Evolutionary conservation across 108 stramenopile species (phyloP).

Genomic region (Cyclotella choctawhatcheeana): DNA sequence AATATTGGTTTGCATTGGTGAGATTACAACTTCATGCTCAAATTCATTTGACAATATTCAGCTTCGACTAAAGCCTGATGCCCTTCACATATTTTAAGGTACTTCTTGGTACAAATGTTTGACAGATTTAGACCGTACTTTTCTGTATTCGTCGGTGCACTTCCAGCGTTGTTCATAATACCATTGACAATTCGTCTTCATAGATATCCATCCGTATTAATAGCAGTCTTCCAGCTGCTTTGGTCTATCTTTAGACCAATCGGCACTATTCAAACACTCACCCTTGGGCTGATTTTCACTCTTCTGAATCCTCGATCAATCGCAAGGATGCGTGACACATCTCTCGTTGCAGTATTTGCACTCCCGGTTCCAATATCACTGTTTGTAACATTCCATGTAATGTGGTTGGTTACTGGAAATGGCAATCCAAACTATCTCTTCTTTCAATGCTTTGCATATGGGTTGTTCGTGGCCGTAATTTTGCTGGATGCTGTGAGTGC

Average conservation of each 20-base stretch:
- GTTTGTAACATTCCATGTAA: conserved; percentile 67
- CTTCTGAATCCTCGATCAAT: conserved; percentile 63
- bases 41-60: too few species aligned
- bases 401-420: conserved; percentile 80
- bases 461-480: conserved; percentile 61
- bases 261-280: conserved; percentile 66
- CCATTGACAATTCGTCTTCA: conserved; percentile 70
- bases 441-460: conserved; percentile 86
- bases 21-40: neutral
- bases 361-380: conserved; percentile 67
- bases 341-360: conserved; percentile 61
- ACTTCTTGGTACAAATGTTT: conserved; percentile 82
- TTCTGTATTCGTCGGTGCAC: conserved; percentile 45
- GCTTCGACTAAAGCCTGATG: too few species aligned
- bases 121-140: conserved; percentile 77
- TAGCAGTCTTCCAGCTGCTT: conserved; percentile 56
- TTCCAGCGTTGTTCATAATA: conserved; percentile 63
- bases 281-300: conserved; percentile 58
- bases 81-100: too few species aligned
- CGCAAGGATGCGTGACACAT: conserved; percentile 58
- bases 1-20: conserved; percentile 78
- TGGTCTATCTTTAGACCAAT: conserved; percentile 67
- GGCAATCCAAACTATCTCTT: conserved; percentile 88
- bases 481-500: conserved; percentile 49
- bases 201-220: conserved; percentile 69